A percentile compares a stretch with the other conserved stretches of the same genome.
Evolutionary conservation across 768 basidiomycete genomes (phyloP).

Genomic region (Candolleomyces efflorescens): DNA sequence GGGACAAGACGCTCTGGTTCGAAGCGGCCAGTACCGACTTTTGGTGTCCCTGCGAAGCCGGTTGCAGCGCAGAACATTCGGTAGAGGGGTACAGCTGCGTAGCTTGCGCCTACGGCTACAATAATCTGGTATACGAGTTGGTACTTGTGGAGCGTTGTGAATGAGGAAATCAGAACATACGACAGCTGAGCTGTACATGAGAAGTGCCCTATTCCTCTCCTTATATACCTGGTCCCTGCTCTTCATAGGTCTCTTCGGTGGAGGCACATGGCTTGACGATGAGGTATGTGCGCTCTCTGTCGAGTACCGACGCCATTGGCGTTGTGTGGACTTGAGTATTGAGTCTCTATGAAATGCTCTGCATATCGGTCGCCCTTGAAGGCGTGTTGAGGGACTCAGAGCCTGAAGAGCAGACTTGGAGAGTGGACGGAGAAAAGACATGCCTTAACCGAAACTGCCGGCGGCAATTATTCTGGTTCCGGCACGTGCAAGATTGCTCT

Average conservation of each 20-base stretch:
- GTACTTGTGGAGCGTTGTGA: background rate
- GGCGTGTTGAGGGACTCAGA: background rate
- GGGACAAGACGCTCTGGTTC: slow-evolving; percentile 83
- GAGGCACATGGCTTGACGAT: background rate
- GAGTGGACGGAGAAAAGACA: slow-evolving; percentile 13
- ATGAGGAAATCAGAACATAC: slow-evolving; percentile 38
- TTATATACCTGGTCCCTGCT: slow-evolving; percentile 41
- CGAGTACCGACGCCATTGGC: slow-evolving; percentile 8
- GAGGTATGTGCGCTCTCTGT: background rate
- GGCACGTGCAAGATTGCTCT: background rate
- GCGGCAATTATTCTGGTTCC: background rate
- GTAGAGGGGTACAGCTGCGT: slow-evolving; percentile 96
- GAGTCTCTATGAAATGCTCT: background rate
- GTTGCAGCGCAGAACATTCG: slow-evolving; percentile 98
- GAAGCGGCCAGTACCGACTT: slow-evolving; percentile 81
- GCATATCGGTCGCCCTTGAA: background rate
- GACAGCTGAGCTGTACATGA: slow-evolving; percentile 83
- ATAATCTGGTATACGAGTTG: slow-evolving; percentile 51
- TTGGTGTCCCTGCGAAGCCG: slow-evolving; percentile 93
- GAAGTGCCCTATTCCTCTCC: slow-evolving; percentile 61
- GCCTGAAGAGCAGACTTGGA: background rate
- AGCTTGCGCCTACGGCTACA: slow-evolving; percentile 78
- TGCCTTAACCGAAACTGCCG: background rate
- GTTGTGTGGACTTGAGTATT: background rate
- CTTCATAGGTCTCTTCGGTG: slow-evolving; percentile 10